A percentile compares a stretch with the other conserved stretches of the same genome.
Conservation (phyloP, 805 yeast genomes). For the Ascoidea tarda region DNA sequence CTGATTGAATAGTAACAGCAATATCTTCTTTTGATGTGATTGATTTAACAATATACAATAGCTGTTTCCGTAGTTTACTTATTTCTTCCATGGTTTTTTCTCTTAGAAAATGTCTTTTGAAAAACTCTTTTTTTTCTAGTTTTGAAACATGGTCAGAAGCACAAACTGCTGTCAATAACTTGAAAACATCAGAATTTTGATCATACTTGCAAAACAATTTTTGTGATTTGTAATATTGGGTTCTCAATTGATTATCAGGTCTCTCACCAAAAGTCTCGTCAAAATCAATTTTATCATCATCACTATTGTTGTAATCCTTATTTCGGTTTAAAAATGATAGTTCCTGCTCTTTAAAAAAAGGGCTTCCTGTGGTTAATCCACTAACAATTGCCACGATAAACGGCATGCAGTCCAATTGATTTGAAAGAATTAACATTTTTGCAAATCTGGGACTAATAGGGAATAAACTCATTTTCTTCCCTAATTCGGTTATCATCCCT, state of each 20-base stretch:
- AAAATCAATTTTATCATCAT: conserved; percentile 17
- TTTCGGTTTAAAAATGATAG: conserved; percentile 32
- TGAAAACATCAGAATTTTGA: conserved; percentile 59
- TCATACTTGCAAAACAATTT: conserved; percentile 56
- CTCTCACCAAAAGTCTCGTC: conserved; percentile 13
- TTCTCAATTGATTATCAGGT: conserved; percentile 26
- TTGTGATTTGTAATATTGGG: conserved; percentile 44
- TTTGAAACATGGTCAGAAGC: conserved; percentile 67
- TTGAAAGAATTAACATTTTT: conserved; percentile 77
- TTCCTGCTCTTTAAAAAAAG: conserved; percentile 65
- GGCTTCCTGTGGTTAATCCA: conserved; percentile 87
- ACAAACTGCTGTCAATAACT: conserved; percentile 68
- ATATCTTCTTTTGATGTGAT: conserved; percentile 47
- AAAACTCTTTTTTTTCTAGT: conserved; percentile 31
- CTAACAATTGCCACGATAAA: conserved; percentile 88
- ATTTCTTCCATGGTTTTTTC: conserved; percentile 80
- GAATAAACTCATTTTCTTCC: conserved; percentile 75
- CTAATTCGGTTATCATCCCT: conserved; percentile 57
- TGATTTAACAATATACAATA: conserved; percentile 57
- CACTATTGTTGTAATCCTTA: conserved; percentile 7
- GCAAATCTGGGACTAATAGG: conserved; percentile 92
- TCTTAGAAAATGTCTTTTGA: conserved; percentile 52
- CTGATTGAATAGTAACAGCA: conserved; percentile 27
- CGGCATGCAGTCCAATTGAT: conserved; percentile 74
- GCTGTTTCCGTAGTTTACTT: conserved; percentile 63